A percentile compares a stretch with the other conserved stretches of the same genome.
Conservation (phyloP, 176 grass and related monocot species). For the Carex kokanica region DNA sequence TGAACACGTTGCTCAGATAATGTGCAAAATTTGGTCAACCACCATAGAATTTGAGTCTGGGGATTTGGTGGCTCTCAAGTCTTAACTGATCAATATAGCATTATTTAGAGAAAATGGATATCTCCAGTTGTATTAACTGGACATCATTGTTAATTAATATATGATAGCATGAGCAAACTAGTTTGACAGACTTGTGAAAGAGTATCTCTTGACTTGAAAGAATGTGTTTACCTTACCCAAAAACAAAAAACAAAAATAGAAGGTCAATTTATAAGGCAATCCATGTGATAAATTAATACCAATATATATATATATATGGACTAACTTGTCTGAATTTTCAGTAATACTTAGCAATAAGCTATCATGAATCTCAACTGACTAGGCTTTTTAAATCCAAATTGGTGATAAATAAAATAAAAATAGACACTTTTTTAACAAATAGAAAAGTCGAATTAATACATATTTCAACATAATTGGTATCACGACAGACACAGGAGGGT, state of each 20-base stretch:
- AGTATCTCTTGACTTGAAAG: not conserved
- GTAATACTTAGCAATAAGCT: too few species aligned
- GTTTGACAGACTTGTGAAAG: not conserved
- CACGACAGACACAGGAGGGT: too few species aligned
- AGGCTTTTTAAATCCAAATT: too few species aligned
- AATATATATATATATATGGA: not conserved
- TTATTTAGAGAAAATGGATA: not conserved
- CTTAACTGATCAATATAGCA: not conserved
- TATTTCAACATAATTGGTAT: too few species aligned
- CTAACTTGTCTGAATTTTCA: not conserved
- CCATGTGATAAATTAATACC: not conserved
- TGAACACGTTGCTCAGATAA: not conserved
- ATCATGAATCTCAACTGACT: too few species aligned
- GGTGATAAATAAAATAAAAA: too few species aligned
- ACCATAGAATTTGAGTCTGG: not conserved
- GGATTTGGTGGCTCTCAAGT: too few species aligned
- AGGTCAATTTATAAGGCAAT: not conserved
- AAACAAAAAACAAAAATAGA: not conserved
- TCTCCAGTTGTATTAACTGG: not conserved
- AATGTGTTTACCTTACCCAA: not conserved
- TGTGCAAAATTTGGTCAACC: not conserved
- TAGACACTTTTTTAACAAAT: too few species aligned
- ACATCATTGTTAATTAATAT: not conserved
- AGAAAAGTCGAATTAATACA: too few species aligned
- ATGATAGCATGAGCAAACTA: not conserved